These are phyloP conservation scores for Suhomyces sp. DNA, from an alignment of 805 yeast genomes.

Conservation along the genomic window DNA sequence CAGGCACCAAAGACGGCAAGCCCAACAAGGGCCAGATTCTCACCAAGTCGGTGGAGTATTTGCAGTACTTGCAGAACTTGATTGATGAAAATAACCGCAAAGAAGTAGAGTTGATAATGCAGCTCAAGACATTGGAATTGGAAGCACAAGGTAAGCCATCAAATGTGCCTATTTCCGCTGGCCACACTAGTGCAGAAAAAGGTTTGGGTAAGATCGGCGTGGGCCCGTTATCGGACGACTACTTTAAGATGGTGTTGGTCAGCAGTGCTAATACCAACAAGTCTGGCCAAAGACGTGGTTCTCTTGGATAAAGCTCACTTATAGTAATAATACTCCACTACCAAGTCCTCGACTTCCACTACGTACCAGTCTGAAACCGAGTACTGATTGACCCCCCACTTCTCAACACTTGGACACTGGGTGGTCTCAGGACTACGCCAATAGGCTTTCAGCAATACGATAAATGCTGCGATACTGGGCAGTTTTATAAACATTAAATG, in stretches of 20 bases:
- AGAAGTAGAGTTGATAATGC: constrained; percentile 70
- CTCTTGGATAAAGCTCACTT: neutral
- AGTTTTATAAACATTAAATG: neutral
- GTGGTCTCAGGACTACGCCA: neutral
- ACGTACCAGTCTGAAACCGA: neutral
- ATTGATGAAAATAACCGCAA: constrained; percentile 77
- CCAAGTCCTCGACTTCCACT: neutral
- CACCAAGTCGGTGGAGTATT: constrained; percentile 71
- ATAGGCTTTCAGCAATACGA: neutral
- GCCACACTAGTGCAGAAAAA: constrained; percentile 72
- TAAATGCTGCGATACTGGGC: neutral
- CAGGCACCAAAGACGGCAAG: constrained; percentile 77
- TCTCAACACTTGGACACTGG: neutral
- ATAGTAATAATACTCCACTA: no score
- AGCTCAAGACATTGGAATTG: constrained; percentile 53
- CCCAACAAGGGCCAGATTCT: constrained; percentile 83
- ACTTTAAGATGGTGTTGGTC: constrained; percentile 16
- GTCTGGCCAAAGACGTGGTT: constrained; percentile 8
- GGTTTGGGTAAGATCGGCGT: constrained; percentile 78
- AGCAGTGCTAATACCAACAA: constrained; percentile 9
- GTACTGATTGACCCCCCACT: neutral
- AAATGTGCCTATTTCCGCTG: constrained; percentile 42
- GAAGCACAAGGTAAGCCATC: constrained; percentile 35
- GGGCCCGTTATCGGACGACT: constrained; percentile 62
- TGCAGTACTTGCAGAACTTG: constrained; percentile 60